Conservation (phyloP, 768 basidiomycete species). For the Leccinum olivaceopallidum region DNA sequence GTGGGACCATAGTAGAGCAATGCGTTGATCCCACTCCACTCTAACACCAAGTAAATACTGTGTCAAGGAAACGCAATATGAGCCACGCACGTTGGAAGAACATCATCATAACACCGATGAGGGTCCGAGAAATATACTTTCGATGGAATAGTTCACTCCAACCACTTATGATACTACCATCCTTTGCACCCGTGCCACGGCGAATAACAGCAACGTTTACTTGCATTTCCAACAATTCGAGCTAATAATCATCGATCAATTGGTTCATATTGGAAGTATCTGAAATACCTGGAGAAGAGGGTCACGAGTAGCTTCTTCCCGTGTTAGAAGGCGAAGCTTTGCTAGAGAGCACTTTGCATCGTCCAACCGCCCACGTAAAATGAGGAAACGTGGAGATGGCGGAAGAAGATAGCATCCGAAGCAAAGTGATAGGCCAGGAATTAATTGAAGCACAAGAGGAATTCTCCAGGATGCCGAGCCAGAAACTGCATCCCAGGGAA, state of each 20-base stretch:
- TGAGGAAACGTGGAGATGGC: slow-evolving; percentile 48
- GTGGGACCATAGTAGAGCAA: slow-evolving; percentile 81
- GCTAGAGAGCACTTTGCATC: slow-evolving; percentile 62
- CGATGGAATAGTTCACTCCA: slow-evolving; percentile 60
- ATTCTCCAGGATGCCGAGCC: slow-evolving; percentile 75
- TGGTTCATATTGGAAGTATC: background rate
- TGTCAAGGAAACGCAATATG: background rate
- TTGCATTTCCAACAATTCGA: slow-evolving; percentile 77
- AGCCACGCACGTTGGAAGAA: slow-evolving; percentile 72
- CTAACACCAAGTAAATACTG: slow-evolving; percentile 36
- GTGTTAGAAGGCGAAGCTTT: slow-evolving; percentile 46
- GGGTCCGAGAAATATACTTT: slow-evolving; percentile 59
- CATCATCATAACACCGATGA: slow-evolving; percentile 74
- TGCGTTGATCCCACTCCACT: slow-evolving; percentile 89
- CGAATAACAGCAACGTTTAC: slow-evolving; percentile 60
- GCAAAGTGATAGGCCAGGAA: slow-evolving; percentile 67
- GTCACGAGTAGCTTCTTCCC: slow-evolving; percentile 49
- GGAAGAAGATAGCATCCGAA: slow-evolving; percentile 55
- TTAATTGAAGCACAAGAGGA: slow-evolving; percentile 69
- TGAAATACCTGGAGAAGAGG: slow-evolving; percentile 47
- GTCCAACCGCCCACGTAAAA: slow-evolving; percentile 49
- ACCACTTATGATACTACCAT: slow-evolving; percentile 23
- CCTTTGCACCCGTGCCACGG: slow-evolving; percentile 30
- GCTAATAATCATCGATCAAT: slow-evolving; percentile 35
- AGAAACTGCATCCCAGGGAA: slow-evolving; percentile 40